Conservation (phyloP, 495 filamentous ascomycete species). For the Recurvomyces mirabilis region DNA sequence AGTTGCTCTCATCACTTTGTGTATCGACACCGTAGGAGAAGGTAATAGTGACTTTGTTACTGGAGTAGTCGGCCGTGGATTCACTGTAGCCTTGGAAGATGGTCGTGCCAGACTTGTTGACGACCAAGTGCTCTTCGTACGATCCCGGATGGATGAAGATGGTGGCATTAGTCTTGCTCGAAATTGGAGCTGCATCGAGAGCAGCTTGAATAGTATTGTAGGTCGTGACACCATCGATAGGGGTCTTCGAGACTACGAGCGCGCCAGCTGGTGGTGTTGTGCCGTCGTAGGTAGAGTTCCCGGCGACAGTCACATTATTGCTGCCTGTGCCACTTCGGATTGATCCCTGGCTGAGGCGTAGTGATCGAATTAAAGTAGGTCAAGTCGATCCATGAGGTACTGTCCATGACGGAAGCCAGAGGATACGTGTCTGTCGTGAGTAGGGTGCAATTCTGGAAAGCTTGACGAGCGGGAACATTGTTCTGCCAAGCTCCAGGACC, state of each 20-base stretch:
- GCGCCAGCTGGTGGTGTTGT: constrained; percentile 24
- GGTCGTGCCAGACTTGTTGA: constrained; percentile 24
- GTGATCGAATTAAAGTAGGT: constrained; percentile 16
- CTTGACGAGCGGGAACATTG: constrained; percentile 15
- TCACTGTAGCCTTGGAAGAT: constrained; percentile 28
- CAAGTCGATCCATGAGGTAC: constrained; percentile 16
- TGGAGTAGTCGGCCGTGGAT: constrained; percentile 17
- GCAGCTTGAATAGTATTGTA: constrained; percentile 20
- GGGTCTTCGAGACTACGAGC: constrained; percentile 24
- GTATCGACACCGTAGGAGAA: constrained; percentile 25
- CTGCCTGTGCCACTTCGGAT: neutral
- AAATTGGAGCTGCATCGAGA: constrained; percentile 9
- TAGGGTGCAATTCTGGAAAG: constrained; percentile 14
- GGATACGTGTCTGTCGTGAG: constrained; percentile 16
- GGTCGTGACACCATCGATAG: constrained; percentile 23
- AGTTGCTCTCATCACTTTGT: constrained; percentile 22
- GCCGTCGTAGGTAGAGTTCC: constrained; percentile 15
- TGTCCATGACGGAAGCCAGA: constrained; percentile 12
- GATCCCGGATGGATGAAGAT: constrained; percentile 26
- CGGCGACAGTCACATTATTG: constrained; percentile 7
- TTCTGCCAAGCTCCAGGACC: constrained; percentile 14
- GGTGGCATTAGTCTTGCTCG: constrained; percentile 18
- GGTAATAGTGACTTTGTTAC: constrained; percentile 22
- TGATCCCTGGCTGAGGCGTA: constrained; percentile 6
- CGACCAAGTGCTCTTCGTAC: constrained; percentile 28